Evolutionary conservation across 345 rosid genomes (phyloP), one percentile per base, ranked within the genome.

Genomic region (Arabis hirsuta): DNA sequence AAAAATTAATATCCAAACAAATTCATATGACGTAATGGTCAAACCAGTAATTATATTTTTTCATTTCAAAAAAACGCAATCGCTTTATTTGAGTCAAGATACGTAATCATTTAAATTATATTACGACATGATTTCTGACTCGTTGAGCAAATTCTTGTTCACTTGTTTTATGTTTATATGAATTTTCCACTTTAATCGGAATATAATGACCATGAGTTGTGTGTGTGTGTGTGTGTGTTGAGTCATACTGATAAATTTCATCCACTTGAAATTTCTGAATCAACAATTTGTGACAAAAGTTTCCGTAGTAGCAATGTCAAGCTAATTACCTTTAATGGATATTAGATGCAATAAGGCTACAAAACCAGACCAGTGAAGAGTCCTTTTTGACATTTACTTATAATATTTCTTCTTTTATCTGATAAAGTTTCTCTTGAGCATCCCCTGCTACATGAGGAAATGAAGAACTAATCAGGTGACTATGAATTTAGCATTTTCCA

Each of bases 371-470:
- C 38, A 56, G 9, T 26, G 50, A 45, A 45, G 64, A 46, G 13
- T 65, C 46, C 46, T 46, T 63, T 47, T 4, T 55, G 44, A 57
- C 45, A 64, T 50, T 36, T 27, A 4, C n/a, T 14, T 26, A 16
- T 46, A 22, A 22, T 22, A 22, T 22, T 55, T 54, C 44, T 7
- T 73, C 44, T 7, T 73, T 41, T 46, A 73, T 72, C 65, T 56
- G 59, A 56, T 65, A 13, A 20, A 29, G 46, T 31, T 48, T 65
- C 39, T 58, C 8, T 42, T n/a, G n/a, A 41, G 48, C 38, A 65
- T 55, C 34, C 2, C 61, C 78, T 66, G 54, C 1, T 12, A 66
- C 56, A 67, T 34, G 43, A 43, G 14, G 55, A 65, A 12, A 36
- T 12, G 52, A 73, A 22, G 24, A 65, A 55, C 52, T 3, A 26